Evolutionary conservation across 169 alveolate species (phyloP).

Genomic region (Babesia ovata): DNA sequence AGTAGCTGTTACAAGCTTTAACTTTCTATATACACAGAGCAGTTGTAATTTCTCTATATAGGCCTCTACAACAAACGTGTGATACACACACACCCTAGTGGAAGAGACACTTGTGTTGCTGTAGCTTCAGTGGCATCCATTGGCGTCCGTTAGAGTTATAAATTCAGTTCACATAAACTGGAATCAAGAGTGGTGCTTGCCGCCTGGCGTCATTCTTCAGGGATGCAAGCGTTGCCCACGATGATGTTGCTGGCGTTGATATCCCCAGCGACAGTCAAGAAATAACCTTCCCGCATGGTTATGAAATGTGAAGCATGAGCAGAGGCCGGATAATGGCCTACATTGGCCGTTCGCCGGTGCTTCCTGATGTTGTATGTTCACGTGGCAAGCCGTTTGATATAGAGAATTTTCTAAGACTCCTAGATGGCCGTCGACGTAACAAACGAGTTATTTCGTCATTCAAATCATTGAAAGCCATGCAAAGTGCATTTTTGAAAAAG

Average conservation of each 20-base stretch:
- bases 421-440: neutral
- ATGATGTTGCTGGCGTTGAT: neutral
- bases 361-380: neutral
- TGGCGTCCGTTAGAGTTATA: no score
- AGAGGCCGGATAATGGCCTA: neutral
- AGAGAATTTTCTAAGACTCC: neutral
- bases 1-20: neutral
- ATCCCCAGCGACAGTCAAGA: neutral
- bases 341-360: neutral
- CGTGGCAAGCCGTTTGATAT: constrained; percentile 10
- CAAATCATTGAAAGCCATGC: neutral
- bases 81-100: neutral
- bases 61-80: neutral
- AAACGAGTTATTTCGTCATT: neutral
- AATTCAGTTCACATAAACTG: no score
- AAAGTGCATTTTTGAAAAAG: neutral
- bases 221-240: neutral
- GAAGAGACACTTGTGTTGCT: neutral
- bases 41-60: neutral
- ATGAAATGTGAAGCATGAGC: neutral
- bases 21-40: neutral
- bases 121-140: no score
- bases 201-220: no score
- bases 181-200: no score
- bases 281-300: neutral